Evolutionary conservation across 2,329 filamentous ascomycete species (phyloP).

Genomic region (Microsporum ferrugineum): DNA sequence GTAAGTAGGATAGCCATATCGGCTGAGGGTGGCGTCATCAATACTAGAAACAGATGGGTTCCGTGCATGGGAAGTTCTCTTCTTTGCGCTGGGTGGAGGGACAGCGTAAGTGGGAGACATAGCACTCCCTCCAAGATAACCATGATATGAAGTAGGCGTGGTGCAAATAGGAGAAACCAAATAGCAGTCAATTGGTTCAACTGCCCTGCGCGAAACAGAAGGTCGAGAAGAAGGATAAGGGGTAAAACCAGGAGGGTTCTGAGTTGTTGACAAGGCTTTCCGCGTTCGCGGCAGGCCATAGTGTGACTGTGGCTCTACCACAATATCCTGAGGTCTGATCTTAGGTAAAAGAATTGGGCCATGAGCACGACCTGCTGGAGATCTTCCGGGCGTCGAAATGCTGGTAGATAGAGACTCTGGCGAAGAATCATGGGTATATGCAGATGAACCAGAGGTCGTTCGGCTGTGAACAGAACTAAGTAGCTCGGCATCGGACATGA

Average conservation of each 20-base stretch:
- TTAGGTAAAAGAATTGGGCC: conserved; percentile 67
- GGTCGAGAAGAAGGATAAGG: conserved; percentile 37
- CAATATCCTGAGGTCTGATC: conserved; percentile 74
- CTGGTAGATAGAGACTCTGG: conserved; percentile 58
- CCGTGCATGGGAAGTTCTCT: conserved; percentile 34
- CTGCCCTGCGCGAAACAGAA: conserved; percentile 35
- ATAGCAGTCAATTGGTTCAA: conserved; percentile 35
- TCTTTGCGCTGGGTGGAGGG: conserved; percentile 31
- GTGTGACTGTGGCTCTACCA: conserved; percentile 49
- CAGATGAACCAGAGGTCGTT: conserved; percentile 54
- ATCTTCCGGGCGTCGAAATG: conserved; percentile 57
- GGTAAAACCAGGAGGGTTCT: conserved; percentile 39
- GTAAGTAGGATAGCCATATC: conserved; percentile 76
- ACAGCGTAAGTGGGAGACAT: conserved; percentile 53
- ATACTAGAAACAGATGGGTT: conserved; percentile 58
- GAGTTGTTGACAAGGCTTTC: conserved; percentile 43
- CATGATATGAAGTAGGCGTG: conserved; percentile 27
- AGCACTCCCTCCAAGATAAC: conserved; percentile 36
- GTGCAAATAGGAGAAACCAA: conserved; percentile 34
- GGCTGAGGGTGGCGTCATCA: conserved; percentile 53
- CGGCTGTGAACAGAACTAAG: conserved; percentile 40
- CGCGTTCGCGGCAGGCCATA: conserved; percentile 46
- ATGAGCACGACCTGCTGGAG: conserved; percentile 66
- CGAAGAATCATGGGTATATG: conserved; percentile 52
- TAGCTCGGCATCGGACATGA: background rate